Base-by-base conservation (phyloP, 768 basidiomycete genomes). In the Suillus hirtellus region DNA sequence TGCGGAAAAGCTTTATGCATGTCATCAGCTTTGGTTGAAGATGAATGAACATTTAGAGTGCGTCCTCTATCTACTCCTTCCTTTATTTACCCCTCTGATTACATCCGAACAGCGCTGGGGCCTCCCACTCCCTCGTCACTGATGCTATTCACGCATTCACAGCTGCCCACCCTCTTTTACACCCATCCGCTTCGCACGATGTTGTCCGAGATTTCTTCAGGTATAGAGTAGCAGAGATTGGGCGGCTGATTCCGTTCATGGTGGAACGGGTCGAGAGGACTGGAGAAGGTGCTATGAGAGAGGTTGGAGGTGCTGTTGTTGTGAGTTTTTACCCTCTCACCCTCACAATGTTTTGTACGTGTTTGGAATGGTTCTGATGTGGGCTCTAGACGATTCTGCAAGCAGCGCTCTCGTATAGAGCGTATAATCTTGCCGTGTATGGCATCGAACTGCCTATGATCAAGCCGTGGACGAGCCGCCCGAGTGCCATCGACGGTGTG, bases 131-230 rank as follows among this genome's bases (percentile, higher is more conserved):
- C 63, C 81, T 91, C 3, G 79, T 95, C 42, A 84, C 89, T 49
- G 87, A 93, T 52, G 83, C 87, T 0, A 86, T 96, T 31, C 80
- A 85, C 54, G 75, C 78, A 3, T 92, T 88, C 70, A 91, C 94
- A 87, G 77, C 81, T 15, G 81, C 67, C 12, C 59, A 67, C 52
- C 58, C 19, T 27, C 64, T 14, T 68, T 61, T 37, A 64, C 62
- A 21, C 56, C 68, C 53, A 54, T 64, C 65, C 42, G 65, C 69
- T 44, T 44, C 65, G 87, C 73, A 95, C 71, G 95, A 97, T 70
- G 76, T 88, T 21, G 84, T 95, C 66, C 84, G 96, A 43, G 82
- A 87, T 3, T 97, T 97, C 79, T 96, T 98, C 84, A 84, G 90
- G 49, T 79, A 83, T 34, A 82, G 85, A 68, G 81, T 89, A 2